phyloP scores from a whole-genome alignment of 2,329 filamentous ascomycete genomes.

The Lachnellula hyalina region DNA sequence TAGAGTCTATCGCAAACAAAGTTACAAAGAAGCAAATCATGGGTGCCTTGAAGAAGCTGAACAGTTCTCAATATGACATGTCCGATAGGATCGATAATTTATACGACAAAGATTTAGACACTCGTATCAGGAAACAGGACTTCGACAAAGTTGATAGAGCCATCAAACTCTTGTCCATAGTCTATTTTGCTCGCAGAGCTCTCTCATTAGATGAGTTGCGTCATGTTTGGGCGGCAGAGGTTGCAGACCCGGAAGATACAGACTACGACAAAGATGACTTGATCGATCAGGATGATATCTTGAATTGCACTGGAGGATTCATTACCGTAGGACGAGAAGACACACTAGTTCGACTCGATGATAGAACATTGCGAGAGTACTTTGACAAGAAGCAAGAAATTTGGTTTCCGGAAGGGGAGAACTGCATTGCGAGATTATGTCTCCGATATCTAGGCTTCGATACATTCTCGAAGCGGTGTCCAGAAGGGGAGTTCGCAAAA shows the following conservation, averaged over 20 bases:
- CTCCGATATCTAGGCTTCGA: slow-evolving; percentile 11
- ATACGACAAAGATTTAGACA: slow-evolving; percentile 38
- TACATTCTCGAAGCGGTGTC: slow-evolving; percentile 9
- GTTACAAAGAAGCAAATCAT: slow-evolving; percentile 8
- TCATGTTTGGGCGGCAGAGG: slow-evolving; percentile 31
- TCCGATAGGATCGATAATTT: slow-evolving; percentile 32
- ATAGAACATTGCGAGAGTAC: slow-evolving; percentile 11
- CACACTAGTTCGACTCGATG: slow-evolving; percentile 10
- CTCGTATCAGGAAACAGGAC: slow-evolving; percentile 36
- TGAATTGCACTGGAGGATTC: slow-evolving; percentile 14
- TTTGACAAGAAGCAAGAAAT: slow-evolving; percentile 6
- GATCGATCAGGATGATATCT: slow-evolving; percentile 12
- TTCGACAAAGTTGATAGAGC: slow-evolving; percentile 27
- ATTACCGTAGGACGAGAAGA: slow-evolving; percentile 10
- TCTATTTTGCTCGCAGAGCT: slow-evolving; percentile 26
- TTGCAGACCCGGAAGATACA: slow-evolving; percentile 4
- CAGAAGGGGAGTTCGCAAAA: slow-evolving; percentile 9
- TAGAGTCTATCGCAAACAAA: slow-evolving; percentile 7
- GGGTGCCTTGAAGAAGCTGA: slow-evolving; percentile 1
- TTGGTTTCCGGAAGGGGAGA: slow-evolving; percentile 11
- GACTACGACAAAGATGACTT: slow-evolving; percentile 11
- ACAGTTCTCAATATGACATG: slow-evolving; percentile 1
- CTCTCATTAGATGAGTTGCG: slow-evolving; percentile 29
- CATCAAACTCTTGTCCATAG: slow-evolving; percentile 29
- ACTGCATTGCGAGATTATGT: slow-evolving; percentile 9